Evolutionary conservation across 371 early-diverging fungal species (phyloP).

Genomic region (Parasitella parasitica): DNA sequence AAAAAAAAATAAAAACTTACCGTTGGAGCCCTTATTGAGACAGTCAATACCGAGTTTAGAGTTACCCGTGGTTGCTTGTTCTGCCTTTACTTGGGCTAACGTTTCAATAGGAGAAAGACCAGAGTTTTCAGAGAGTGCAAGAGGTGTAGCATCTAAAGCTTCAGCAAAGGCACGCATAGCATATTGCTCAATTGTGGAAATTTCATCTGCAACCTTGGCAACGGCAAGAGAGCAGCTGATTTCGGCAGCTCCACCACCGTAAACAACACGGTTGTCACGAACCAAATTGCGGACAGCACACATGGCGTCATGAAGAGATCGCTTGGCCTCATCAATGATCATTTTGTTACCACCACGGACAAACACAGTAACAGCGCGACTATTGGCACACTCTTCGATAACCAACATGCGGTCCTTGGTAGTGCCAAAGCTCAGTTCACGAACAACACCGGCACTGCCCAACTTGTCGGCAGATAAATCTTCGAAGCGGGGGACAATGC

Average conservation of each 20-base stretch:
- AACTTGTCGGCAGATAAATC: slow-evolving; percentile 92
- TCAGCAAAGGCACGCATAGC: slow-evolving; percentile 97
- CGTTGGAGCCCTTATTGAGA: slow-evolving; percentile 85
- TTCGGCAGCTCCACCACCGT: slow-evolving; percentile 99
- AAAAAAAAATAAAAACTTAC: too few species aligned
- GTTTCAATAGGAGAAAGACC: slow-evolving; percentile 97
- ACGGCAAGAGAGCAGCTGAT: slow-evolving; percentile 95
- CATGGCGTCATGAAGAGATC: slow-evolving; percentile 99
- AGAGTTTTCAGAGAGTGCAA: slow-evolving; percentile 97
- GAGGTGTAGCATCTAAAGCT: slow-evolving; percentile 97
- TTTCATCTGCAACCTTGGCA: slow-evolving; percentile 90
- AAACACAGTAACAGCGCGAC: slow-evolving; percentile 97
- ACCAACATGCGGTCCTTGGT: slow-evolving; percentile 98
- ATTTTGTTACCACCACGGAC: slow-evolving; percentile 99
- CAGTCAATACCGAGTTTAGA: slow-evolving; percentile 96
- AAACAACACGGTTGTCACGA: slow-evolving; percentile 96
- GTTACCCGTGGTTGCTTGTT: slow-evolving; percentile 89
- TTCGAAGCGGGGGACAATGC: slow-evolving; percentile 99
- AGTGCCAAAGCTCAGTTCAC: slow-evolving; percentile 96
- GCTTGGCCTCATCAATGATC: slow-evolving; percentile 99
- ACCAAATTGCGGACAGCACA: slow-evolving; percentile 99
- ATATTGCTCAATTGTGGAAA: slow-evolving; percentile 94
- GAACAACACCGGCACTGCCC: slow-evolving; percentile 92
- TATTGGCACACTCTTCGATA: slow-evolving; percentile 98
- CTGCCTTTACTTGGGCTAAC: slow-evolving; percentile 90